These are phyloP conservation scores for Pythium chondricola DNA, from an alignment of 352 stramenopile species.

Conservation along the genomic window DNA sequence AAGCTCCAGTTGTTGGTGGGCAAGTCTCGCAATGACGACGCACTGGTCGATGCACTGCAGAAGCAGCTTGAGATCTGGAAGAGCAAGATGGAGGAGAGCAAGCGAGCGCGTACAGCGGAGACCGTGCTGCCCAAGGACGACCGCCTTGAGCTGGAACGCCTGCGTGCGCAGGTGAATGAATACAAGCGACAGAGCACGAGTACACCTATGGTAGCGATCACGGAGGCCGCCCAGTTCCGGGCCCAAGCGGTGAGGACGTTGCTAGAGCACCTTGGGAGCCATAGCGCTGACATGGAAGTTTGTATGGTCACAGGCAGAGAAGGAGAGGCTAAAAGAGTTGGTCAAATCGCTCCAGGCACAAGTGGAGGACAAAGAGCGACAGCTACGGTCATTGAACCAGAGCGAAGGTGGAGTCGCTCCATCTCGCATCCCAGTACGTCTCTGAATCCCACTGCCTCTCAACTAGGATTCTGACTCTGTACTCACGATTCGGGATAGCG, in stretches of 20 bases:
- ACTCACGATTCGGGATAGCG: too few relatives aligned
- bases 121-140: slow-evolving; percentile 26
- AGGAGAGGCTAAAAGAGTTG: slow-evolving; percentile 50
- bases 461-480: too few relatives aligned
- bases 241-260: slow-evolving; percentile 45
- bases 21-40: slow-evolving; percentile 78
- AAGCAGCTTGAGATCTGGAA: slow-evolving; percentile 63
- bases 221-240: slow-evolving; percentile 47
- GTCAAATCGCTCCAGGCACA: slow-evolving; percentile 47
- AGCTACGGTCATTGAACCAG: slow-evolving; percentile 18
- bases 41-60: slow-evolving; percentile 70
- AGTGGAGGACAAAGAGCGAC: slow-evolving; percentile 56
- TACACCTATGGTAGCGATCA: slow-evolving; percentile 33
- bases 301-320: slow-evolving; percentile 37
- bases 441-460: not conserved
- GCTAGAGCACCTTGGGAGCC: too few relatives aligned
- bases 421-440: slow-evolving; percentile 13
- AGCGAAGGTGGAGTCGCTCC: slow-evolving; percentile 3
- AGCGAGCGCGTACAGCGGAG: slow-evolving; percentile 64
- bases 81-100: slow-evolving; percentile 39
- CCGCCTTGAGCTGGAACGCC: slow-evolving; percentile 39
- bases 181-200: slow-evolving; percentile 15
- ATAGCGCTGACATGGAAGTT: too few relatives aligned
- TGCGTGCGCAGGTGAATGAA: slow-evolving; percentile 27
- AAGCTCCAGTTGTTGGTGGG: slow-evolving; percentile 70